Evolutionary conservation across 352 stramenopile genomes (phyloP).

Genomic region (Elongisporangium prolatum): DNA sequence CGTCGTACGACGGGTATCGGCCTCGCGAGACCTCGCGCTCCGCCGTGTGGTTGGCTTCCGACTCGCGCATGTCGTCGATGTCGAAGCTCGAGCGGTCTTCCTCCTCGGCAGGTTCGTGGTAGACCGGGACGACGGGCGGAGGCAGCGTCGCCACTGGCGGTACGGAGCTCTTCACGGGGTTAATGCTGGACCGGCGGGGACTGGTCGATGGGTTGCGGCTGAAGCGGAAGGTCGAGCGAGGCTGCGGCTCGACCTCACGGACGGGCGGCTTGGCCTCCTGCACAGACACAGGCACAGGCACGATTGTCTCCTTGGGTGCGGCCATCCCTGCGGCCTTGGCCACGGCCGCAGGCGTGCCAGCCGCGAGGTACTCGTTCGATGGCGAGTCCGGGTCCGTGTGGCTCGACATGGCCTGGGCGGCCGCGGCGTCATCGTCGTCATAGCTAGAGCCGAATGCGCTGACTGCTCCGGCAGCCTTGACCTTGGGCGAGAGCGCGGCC

Average conservation of each 20-base stretch:
- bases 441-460: constrained; percentile 24
- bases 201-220: constrained; percentile 16
- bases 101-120: constrained; percentile 27
- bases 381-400: constrained; percentile 27
- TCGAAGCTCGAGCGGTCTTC: constrained; percentile 74
- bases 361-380: constrained; percentile 50
- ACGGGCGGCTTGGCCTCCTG: constrained; percentile 3
- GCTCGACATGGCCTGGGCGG: constrained; percentile 11
- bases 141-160: constrained; percentile 9
- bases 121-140: constrained; percentile 24
- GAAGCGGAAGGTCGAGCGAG: constrained; percentile 5
- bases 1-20: constrained; percentile 7
- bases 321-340: constrained; percentile 14
- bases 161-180: neutral
- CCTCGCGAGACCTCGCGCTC: constrained; percentile 32
- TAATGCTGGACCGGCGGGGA: constrained; percentile 7
- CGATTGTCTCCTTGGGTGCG: constrained; percentile 6
- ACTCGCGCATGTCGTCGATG: constrained; percentile 75
- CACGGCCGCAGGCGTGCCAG: constrained; percentile 35
- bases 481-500: constrained; percentile 51
- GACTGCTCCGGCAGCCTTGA: constrained; percentile 24
- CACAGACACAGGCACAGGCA: neutral
- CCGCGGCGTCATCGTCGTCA: constrained; percentile 15
- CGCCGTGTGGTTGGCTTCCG: constrained; percentile 30
- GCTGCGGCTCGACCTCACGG: neutral